A percentile compares a stretch with the other conserved stretches of the same genome.
Evolutionary conservation across 1,139 yeast species (phyloP).

Genomic region (Debaryomyces robertsiae): DNA sequence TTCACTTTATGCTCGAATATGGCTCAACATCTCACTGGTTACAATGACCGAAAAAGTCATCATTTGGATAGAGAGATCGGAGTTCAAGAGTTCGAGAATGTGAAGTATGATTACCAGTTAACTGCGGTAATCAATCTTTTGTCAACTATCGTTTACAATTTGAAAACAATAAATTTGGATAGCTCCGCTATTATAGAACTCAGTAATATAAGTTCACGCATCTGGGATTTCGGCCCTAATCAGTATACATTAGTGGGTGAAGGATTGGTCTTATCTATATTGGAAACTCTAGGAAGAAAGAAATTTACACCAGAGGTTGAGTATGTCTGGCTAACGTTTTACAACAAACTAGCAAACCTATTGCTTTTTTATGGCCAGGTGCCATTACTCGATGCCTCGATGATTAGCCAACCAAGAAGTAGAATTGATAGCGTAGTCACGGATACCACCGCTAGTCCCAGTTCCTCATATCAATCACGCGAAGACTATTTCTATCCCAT

Average conservation of each 20-base stretch:
- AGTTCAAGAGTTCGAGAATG: conserved; percentile 13
- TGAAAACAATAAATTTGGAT: conserved; percentile 17
- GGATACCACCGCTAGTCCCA: not conserved
- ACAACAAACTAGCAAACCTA: conserved; percentile 20
- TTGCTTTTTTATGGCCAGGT: conserved; percentile 18
- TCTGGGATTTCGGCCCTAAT: conserved; percentile 20
- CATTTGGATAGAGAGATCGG: not conserved
- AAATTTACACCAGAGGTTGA: conserved; percentile 16
- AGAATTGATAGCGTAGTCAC: not conserved
- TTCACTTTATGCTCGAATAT: conserved; percentile 2
- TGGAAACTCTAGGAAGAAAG: conserved; percentile 17
- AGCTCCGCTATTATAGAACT: conserved; percentile 6
- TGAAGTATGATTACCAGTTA: conserved; percentile 22
- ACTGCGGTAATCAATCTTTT: conserved; percentile 22
- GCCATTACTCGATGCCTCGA: conserved; percentile 8
- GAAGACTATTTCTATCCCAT: conserved; percentile 7
- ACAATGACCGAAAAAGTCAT: not conserved
- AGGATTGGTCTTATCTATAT: conserved; percentile 21
- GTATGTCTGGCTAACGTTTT: conserved; percentile 19
- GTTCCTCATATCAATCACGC: not conserved
- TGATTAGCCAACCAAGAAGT: not conserved
- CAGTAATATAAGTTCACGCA: conserved; percentile 23
- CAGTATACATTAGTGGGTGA: conserved; percentile 27
- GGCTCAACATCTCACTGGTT: not conserved
- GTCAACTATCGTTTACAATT: conserved; percentile 20